These are phyloP conservation scores for Lantana camara DNA, from an alignment of 257 asterid genomes.

Conservation along the genomic window DNA sequence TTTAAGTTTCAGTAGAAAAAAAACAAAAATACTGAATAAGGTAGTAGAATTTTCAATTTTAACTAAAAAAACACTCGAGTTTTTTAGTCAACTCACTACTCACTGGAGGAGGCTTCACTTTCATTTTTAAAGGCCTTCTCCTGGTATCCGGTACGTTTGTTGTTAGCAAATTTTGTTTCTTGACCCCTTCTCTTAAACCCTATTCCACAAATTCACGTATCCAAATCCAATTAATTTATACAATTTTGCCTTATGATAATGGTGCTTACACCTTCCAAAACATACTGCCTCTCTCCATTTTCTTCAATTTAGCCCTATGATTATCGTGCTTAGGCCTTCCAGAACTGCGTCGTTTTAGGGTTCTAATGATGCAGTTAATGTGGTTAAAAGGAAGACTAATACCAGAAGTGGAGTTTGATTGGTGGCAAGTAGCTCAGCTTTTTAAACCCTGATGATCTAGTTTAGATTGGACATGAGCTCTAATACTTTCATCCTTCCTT, in stretches of 20 bases:
- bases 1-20: too few species aligned
- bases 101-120: constrained; percentile 30
- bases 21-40: neutral
- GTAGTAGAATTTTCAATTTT: neutral
- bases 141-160: neutral
- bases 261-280: too few species aligned
- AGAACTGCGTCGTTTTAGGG: constrained; percentile 12
- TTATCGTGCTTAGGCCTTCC: neutral
- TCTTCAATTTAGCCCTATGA: constrained; percentile 5
- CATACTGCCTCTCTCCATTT: constrained; percentile 6
- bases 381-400: neutral
- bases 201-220: neutral
- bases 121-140: constrained; percentile 6
- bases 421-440: too few species aligned
- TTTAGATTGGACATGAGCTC: too few species aligned
- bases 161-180: constrained; percentile 23
- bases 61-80: too few species aligned
- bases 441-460: too few species aligned
- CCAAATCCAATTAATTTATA: neutral
- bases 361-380: neutral
- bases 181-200: constrained; percentile 36
- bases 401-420: too few species aligned
- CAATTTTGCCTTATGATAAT: too few species aligned
- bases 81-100: constrained; percentile 22
- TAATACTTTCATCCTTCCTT: too few species aligned